Evolutionary conservation across 768 basidiomycete genomes (phyloP).

Genomic region (Scleroderma bovista): DNA sequence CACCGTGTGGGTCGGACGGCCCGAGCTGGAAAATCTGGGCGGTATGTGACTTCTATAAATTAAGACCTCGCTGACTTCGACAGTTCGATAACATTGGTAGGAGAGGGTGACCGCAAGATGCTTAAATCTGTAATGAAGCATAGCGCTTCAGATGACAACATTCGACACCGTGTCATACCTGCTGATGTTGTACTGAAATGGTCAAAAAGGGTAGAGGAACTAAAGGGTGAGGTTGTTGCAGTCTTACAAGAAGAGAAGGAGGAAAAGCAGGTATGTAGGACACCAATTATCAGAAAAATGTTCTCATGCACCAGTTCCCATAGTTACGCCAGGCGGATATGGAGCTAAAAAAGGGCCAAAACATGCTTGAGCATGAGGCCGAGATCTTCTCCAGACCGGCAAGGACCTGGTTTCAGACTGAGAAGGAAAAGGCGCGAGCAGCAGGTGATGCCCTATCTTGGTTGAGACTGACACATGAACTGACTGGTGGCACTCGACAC

Average conservation of each 20-base stretch:
- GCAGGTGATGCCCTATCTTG: constrained; percentile 48
- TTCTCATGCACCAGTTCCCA: constrained; percentile 7
- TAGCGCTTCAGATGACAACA: constrained; percentile 67
- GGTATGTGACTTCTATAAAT: constrained; percentile 44
- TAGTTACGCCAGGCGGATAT: constrained; percentile 90
- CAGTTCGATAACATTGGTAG: constrained; percentile 92
- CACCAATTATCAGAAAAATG: not conserved
- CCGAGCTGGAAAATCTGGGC: constrained; percentile 87
- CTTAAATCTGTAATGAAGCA: constrained; percentile 94
- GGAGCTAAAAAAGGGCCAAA: constrained; percentile 92
- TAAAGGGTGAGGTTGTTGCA: constrained; percentile 74
- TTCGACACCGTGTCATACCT: constrained; percentile 85
- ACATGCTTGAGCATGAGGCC: constrained; percentile 87
- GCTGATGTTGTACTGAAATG: constrained; percentile 68
- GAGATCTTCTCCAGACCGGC: constrained; percentile 94
- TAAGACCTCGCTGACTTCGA: constrained; percentile 5
- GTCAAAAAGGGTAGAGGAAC: constrained; percentile 56
- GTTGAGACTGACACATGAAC: not conserved
- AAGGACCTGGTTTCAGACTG: constrained; percentile 96
- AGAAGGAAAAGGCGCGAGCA: constrained; percentile 74
- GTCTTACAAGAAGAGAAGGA: constrained; percentile 90
- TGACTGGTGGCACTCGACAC: constrained; percentile 3
- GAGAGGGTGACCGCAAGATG: constrained; percentile 94
- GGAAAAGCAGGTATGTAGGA: constrained; percentile 73
- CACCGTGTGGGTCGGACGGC: constrained; percentile 98